Conservation (phyloP, 129 eudicot genomes). For the Deinandra increscens region DNA sequence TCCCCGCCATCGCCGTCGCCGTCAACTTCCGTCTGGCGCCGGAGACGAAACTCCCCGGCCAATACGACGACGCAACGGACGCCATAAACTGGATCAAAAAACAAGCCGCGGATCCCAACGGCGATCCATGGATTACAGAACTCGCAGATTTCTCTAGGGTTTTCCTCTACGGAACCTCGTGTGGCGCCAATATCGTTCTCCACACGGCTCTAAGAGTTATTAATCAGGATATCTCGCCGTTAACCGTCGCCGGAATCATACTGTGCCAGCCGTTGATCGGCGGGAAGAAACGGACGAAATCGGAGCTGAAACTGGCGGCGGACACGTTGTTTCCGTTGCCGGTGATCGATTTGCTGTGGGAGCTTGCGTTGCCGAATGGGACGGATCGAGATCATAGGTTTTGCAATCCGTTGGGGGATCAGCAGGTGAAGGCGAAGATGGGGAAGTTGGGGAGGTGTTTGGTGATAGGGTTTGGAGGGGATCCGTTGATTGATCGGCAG, state of each 20-base stretch:
- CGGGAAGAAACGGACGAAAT: conserved; percentile 53
- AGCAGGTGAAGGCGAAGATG: conserved; percentile 36
- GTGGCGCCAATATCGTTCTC: conserved; percentile 71
- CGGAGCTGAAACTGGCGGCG: conserved; percentile 60
- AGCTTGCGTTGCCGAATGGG: conserved; percentile 44
- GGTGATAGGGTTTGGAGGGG: conserved; percentile 86
- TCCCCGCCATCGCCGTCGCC: conserved; percentile 54
- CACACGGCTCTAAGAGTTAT: conserved; percentile 41
- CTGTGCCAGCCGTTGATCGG: conserved; percentile 63
- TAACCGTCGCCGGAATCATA: conserved; percentile 46
- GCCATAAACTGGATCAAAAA: conserved; percentile 51
- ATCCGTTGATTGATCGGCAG: conserved; percentile 81
- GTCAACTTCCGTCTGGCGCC: conserved; percentile 70
- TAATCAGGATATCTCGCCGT: conserved; percentile 37
- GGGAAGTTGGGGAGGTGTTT: conserved; percentile 63
- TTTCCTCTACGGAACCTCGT: conserved; percentile 50
- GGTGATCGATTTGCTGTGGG: conserved; percentile 17
- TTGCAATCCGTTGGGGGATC: conserved; percentile 65
- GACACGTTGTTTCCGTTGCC: conserved; percentile 74
- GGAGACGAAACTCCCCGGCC: conserved; percentile 68
- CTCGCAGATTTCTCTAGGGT: conserved; percentile 54
- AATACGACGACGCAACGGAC: conserved; percentile 69
- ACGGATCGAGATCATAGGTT: conserved; percentile 72
- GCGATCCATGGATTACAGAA: conserved; percentile 63
- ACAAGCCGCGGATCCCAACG: conserved; percentile 42